A percentile compares a stretch with the other conserved stretches of the same genome.
Conservation (phyloP, 306 rosid species). For the Lathyrus sativus region DNA sequence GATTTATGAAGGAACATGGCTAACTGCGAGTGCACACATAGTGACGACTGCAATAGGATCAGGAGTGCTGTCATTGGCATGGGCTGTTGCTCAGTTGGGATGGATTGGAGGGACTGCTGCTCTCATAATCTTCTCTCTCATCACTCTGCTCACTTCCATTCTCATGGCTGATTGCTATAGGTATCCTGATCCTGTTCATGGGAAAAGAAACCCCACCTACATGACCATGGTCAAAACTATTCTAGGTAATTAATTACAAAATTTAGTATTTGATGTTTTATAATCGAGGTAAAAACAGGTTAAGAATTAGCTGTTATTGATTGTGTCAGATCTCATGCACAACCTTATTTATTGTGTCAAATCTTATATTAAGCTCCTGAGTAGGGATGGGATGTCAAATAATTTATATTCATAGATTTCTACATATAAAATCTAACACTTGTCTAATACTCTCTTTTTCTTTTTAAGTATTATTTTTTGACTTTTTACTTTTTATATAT, state of each 20-base stretch:
- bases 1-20: constrained; percentile 45
- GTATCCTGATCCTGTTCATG: constrained; percentile 46
- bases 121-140: constrained; percentile 25
- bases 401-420: too few relatives aligned
- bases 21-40: constrained; percentile 50
- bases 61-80: constrained; percentile 50
- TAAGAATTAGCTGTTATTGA: too few relatives aligned
- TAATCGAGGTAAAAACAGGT: background rate
- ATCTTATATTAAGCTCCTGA: too few relatives aligned
- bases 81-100: constrained; percentile 53
- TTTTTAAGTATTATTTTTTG: too few relatives aligned
- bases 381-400: too few relatives aligned
- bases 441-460: too few relatives aligned
- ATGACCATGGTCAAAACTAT: constrained; percentile 37
- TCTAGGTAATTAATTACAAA: constrained; percentile 38
- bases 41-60: constrained; percentile 58
- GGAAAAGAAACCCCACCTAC: constrained; percentile 44
- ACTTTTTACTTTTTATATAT: too few relatives aligned
- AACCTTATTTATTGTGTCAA: too few relatives aligned
- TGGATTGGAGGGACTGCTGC: constrained; percentile 44
- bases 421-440: too few relatives aligned
- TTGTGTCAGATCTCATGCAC: too few relatives aligned
- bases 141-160: constrained; percentile 40
- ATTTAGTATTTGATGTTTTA: background rate
- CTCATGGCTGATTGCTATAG: constrained; percentile 48